A percentile compares a stretch with the other conserved stretches of the same genome.
Conservation (phyloP, 2,329 filamentous ascomycete species). For the Alternaria novae-zelandiae region DNA sequence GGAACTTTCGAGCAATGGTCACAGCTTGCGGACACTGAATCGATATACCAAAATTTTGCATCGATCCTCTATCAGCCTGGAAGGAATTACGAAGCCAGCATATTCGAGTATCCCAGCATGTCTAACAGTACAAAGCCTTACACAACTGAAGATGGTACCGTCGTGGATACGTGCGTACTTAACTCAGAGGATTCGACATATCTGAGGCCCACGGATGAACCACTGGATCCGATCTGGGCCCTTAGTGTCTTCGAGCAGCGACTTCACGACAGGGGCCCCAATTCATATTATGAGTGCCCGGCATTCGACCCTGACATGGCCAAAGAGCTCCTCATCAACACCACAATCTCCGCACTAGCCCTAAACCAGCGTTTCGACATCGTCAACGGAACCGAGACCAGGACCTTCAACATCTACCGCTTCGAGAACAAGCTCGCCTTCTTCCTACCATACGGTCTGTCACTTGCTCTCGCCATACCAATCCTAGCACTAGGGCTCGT, state of each 20-base stretch:
- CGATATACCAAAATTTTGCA: accelerated
- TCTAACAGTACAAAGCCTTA: neutral
- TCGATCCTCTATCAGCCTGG: accelerated
- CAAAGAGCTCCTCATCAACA: neutral
- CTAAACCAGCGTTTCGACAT: neutral
- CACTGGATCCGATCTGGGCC: no score
- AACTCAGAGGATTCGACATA: no score
- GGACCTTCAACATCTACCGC: neutral
- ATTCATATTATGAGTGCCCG: neutral
- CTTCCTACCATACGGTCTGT: neutral
- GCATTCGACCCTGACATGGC: neutral
- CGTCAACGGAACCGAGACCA: neutral
- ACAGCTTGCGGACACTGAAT: neutral
- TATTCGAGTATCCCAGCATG: neutral
- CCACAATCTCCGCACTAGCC: neutral
- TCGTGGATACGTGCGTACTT: neutral
- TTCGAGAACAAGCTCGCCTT: neutral
- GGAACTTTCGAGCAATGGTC: neutral
- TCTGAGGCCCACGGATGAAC: no score
- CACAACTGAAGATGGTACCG: accelerated
- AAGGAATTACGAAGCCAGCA: no score
- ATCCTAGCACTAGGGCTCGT: accelerated
- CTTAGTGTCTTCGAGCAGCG: neutral
- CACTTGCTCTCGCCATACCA: accelerated
- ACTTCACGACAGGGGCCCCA: no score